phyloP scores from a whole-genome alignment of 1,284 basidiomycete genomes.

The Ustilago shanxiensis region DNA sequence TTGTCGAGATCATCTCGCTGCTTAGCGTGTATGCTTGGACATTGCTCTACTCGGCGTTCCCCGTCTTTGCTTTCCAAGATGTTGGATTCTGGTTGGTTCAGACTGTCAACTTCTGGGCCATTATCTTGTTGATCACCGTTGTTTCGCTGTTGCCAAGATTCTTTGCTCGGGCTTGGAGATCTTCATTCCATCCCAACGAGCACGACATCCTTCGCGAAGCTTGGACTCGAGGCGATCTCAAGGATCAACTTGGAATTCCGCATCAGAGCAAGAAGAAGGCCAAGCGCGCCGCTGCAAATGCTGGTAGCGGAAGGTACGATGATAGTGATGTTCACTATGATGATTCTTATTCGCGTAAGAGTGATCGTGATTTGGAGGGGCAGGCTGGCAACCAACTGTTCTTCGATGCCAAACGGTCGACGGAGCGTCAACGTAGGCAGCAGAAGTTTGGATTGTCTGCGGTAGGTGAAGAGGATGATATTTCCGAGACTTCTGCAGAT shows the following conservation, averaged over 20 bases:
- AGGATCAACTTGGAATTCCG: slow-evolving; percentile 56
- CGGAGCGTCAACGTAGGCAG: slow-evolving; percentile 26
- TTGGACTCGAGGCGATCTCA: slow-evolving; percentile 62
- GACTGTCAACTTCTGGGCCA: slow-evolving; percentile 62
- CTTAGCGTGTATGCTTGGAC: slow-evolving; percentile 62
- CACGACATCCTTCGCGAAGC: slow-evolving; percentile 62
- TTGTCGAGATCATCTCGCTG: slow-evolving; percentile 58
- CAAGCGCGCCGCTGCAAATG: slow-evolving; percentile 18
- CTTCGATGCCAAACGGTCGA: slow-evolving; percentile 41
- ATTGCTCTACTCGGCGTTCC: slow-evolving; percentile 60
- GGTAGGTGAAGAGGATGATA: slow-evolving; percentile 48
- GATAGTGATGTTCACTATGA: slow-evolving; percentile 10
- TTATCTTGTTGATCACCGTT: slow-evolving; percentile 56
- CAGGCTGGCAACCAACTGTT: slow-evolving; percentile 31
- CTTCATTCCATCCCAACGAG: slow-evolving; percentile 60
- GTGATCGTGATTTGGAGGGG: slow-evolving; percentile 42
- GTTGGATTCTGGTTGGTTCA: slow-evolving; percentile 57
- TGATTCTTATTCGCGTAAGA: slow-evolving; percentile 17
- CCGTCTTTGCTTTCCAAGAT: slow-evolving; percentile 46
- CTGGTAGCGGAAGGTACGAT: slow-evolving; percentile 1
- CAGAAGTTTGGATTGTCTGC: slow-evolving; percentile 27
- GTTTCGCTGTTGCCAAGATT: slow-evolving; percentile 62
- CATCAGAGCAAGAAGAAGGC: slow-evolving; percentile 40
- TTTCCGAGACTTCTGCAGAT: slow-evolving; percentile 55
- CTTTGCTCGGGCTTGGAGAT: slow-evolving; percentile 54